Percentiles rank a stretch among this genome's conserved stretches.
phyloP scores from a whole-genome alignment of 2,329 filamentous ascomycete genomes.

The Curvularia lunata region DNA sequence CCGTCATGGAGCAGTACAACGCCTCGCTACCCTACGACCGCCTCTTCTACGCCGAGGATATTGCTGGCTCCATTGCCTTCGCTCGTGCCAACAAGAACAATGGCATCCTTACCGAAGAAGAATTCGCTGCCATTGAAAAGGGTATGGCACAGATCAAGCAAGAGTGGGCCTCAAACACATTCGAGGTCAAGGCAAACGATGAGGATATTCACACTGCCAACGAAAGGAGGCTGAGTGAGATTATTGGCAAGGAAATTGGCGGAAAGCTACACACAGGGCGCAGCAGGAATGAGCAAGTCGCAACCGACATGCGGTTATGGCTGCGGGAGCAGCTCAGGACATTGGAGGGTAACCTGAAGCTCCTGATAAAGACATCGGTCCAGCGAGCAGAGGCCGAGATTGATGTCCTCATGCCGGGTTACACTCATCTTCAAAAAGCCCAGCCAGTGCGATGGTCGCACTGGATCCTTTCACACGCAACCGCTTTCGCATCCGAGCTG shows the following conservation, averaged over 20 bases:
- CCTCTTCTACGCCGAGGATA: constrained; percentile 79
- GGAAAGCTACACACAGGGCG: constrained; percentile 90
- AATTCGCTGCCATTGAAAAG: constrained; percentile 75
- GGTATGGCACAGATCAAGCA: constrained; percentile 67
- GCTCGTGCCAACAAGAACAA: constrained; percentile 78
- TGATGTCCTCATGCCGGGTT: constrained; percentile 82
- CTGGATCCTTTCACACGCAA: constrained; percentile 78
- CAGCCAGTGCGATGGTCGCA: constrained; percentile 82
- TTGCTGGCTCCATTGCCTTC: constrained; percentile 80
- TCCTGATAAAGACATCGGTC: constrained; percentile 72
- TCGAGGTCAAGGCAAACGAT: constrained; percentile 57
- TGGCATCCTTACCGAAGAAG: constrained; percentile 73
- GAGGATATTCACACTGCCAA: constrained; percentile 64
- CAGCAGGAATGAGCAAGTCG: constrained; percentile 89
- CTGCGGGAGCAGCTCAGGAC: constrained; percentile 74
- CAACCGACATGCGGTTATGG: constrained; percentile 90
- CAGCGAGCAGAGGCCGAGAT: constrained; percentile 75
- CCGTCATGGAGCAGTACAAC: constrained; percentile 87
- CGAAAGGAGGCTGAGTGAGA: constrained; percentile 68
- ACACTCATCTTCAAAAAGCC: constrained; percentile 85
- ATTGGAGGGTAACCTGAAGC: constrained; percentile 72
- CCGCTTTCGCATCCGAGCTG: constrained; percentile 74
- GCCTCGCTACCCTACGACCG: constrained; percentile 80
- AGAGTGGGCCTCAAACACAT: constrained; percentile 56
- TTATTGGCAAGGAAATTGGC: constrained; percentile 83